Base-by-base conservation (phyloP, 805 yeast species). In the Candida odintsovae region DNA sequence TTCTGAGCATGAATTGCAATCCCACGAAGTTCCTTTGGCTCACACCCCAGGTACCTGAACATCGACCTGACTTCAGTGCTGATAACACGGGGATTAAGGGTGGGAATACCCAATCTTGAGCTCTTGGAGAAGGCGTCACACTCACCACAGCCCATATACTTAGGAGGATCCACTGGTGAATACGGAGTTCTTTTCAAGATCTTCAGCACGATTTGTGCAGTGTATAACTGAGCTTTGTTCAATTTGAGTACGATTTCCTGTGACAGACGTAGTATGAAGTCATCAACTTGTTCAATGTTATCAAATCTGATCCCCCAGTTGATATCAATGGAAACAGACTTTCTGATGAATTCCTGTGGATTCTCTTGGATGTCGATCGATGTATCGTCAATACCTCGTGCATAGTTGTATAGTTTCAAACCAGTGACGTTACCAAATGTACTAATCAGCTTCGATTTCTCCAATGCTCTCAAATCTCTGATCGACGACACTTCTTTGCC, bases 221-320 rank as follows among this genome's bases (percentile, higher is more conserved):
- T 88, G 23, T 68, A 58, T 57, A 75, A 68, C 3, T 71, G 64
- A 23, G 79, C 55, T 16, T 68, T 71, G 2, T 63, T 50, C 46
- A 90, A 58, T 44, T 95, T 70, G 0, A 64, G 50, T 42, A 73
- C 66, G 42, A 94, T 58, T 56, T 89, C 96, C 26, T 66, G 64
- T 1, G 84, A 70, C 41, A 90, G 65, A 18, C 76, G 66, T 31
- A 70, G 66, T 10, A 88, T 58, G 57, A 92, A 94, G 5, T 46
- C 53, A 50, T 84, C 90, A 21, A 84, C 77, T 58, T 92, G 88
- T 0, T 64, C 61, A 26, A 75, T 69, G 1, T 68, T 68, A 28
- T 79, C 76, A 52, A 90, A 85, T 41, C 98, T 61, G 1, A 92
- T 86, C 0, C 97, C 98, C 83, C 89, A 92, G 51, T 89, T 87